Conservation (phyloP, 1,284 basidiomycete species). For the Apiotrichum brassicae region DNA sequence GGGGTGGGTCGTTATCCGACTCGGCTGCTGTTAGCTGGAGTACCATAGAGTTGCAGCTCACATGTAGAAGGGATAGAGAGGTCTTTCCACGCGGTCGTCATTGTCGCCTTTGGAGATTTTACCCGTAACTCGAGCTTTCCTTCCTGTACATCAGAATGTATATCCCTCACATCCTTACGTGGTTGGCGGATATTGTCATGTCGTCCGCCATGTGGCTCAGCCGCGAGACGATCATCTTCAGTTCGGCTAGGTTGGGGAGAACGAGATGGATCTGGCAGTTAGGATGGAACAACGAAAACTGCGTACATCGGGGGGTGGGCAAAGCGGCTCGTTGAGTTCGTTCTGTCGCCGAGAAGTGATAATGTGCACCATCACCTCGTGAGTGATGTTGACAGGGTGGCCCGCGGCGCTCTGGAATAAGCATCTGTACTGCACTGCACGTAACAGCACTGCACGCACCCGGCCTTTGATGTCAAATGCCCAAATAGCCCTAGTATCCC, state of each 20-base stretch:
- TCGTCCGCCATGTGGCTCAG: conserved; percentile 67
- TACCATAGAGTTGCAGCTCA: too few relatives aligned
- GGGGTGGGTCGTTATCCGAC: conserved; percentile 6
- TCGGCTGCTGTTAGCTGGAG: conserved; percentile 9
- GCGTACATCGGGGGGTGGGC: conserved; percentile 80
- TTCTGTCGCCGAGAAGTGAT: conserved; percentile 65
- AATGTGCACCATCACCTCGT: conserved; percentile 54
- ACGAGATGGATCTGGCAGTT: conserved; percentile 66
- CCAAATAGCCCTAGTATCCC: conserved; percentile 36
- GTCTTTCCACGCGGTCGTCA: conserved; percentile 75
- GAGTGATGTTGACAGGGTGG: conserved; percentile 37
- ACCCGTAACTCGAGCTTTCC: conserved; percentile 55
- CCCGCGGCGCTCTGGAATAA: conserved; percentile 20
- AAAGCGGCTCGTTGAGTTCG: conserved; percentile 70
- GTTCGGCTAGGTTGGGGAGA: conserved; percentile 66
- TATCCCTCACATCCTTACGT: conserved; percentile 17
- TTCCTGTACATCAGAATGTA: conserved; percentile 24
- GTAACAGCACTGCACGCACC: conserved; percentile 22
- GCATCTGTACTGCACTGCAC: too few relatives aligned
- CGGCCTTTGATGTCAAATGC: conserved; percentile 37
- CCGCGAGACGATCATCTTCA: conserved; percentile 71
- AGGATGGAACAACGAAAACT: neutral
- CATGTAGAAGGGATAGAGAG: conserved; percentile 62
- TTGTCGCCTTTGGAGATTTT: conserved; percentile 60
- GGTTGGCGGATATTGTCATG: conserved; percentile 54